Conservation (phyloP, 2,329 filamentous ascomycete genomes). For the Ascosphaera acerosa region DNA sequence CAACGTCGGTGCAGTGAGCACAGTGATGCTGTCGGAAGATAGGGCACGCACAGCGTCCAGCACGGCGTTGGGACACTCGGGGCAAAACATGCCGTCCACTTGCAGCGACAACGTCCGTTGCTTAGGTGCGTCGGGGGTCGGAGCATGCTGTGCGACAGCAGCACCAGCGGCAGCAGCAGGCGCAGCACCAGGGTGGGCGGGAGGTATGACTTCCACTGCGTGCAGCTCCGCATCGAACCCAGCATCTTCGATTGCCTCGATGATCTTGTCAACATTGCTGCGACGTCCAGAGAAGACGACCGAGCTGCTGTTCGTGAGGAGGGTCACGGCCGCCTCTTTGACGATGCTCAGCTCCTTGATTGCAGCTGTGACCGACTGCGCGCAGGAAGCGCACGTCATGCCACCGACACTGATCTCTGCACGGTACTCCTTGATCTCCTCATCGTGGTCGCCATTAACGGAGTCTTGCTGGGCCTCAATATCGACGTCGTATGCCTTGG, state of each 20-base stretch:
- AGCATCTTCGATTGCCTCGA: slow-evolving; percentile 24
- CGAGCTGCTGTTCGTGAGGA: slow-evolving; percentile 40
- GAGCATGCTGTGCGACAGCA: slow-evolving; percentile 17
- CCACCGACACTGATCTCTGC: slow-evolving; percentile 31
- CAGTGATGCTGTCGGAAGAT: slow-evolving; percentile 21
- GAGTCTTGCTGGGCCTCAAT: slow-evolving; percentile 2
- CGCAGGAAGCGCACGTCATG: slow-evolving; percentile 50
- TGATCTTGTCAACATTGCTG: slow-evolving; percentile 20
- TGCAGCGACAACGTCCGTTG: slow-evolving; percentile 36
- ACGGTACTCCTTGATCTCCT: slow-evolving; percentile 6
- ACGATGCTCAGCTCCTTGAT: slow-evolving; percentile 34
- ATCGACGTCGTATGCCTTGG: slow-evolving; percentile 8
- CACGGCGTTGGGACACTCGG: slow-evolving; percentile 35
- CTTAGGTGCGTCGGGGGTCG: slow-evolving; percentile 13
- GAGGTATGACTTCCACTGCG: slow-evolving; percentile 8
- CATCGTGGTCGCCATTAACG: slow-evolving; percentile 2
- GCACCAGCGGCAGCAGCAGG: slow-evolving; percentile 26
- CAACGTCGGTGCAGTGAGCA: slow-evolving; percentile 24
- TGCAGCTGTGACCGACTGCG: slow-evolving; percentile 34
- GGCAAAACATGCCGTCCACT: slow-evolving; percentile 50
- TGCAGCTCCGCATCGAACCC: slow-evolving; percentile 23
- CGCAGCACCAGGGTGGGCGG: slow-evolving; percentile 12
- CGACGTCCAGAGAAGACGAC: slow-evolving; percentile 29
- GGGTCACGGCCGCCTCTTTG: slow-evolving; percentile 32
- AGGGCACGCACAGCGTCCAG: slow-evolving; percentile 15